Conservation (phyloP, 345 rosid genomes). For the Eucalyptus guilfoylei region DNA sequence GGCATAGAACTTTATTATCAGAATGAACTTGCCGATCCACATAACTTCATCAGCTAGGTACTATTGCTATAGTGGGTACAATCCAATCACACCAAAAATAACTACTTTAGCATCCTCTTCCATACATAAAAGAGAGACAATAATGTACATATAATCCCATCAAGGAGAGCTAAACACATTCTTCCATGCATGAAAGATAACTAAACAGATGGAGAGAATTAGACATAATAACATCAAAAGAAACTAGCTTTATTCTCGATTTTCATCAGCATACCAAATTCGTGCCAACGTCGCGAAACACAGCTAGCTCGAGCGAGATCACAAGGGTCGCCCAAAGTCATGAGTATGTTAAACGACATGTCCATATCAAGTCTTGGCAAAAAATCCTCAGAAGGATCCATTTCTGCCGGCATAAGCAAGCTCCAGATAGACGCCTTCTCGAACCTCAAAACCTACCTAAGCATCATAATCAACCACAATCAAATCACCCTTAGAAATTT, state of each 20-base stretch:
- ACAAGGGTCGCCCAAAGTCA: constrained; percentile 42
- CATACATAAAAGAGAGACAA: not conserved
- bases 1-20: not conserved
- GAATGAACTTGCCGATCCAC: not conserved
- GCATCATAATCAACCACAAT: not conserved
- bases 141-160: not conserved
- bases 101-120: not conserved
- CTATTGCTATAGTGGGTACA: not conserved
- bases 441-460: not conserved
- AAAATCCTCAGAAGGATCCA: constrained; percentile 26
- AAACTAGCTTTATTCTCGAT: not conserved
- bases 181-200: not conserved
- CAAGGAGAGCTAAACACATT: not conserved
- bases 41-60: not conserved
- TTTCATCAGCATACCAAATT: constrained; percentile 39
- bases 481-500: not conserved
- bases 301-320: constrained; percentile 60
- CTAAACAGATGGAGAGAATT: not conserved
- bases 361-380: constrained; percentile 33
- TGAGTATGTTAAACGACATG: constrained; percentile 30
- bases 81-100: not conserved
- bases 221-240: not conserved
- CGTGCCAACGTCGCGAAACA: constrained; percentile 61
- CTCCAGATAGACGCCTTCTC: not conserved
- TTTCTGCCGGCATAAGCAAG: not conserved